Conservation (phyloP, 2,329 filamentous ascomycete genomes). For the Pseudopyricularia javanii region DNA sequence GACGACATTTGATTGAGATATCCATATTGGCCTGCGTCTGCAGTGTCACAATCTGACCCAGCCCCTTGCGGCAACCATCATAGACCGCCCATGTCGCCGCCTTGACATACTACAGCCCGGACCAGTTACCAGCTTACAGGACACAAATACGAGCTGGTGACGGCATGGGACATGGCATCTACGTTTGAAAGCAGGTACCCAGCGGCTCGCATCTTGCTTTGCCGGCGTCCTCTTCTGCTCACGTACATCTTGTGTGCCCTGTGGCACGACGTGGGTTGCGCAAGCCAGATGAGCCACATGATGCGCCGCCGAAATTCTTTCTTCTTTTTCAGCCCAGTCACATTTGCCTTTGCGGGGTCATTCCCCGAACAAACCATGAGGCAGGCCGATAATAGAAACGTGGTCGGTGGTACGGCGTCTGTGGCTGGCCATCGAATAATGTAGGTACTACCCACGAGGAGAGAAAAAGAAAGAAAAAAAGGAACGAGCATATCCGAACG, state of each 20-base stretch:
- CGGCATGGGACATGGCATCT: neutral
- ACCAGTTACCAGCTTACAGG: neutral
- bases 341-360: neutral
- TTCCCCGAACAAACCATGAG: neutral
- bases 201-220: neutral
- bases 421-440: neutral
- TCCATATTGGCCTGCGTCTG: neutral
- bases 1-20: neutral
- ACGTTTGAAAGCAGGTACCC: neutral
- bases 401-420: neutral
- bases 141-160: neutral
- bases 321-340: neutral
- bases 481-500: neutral
- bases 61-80: neutral
- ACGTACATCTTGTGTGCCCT: neutral
- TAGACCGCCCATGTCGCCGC: neutral
- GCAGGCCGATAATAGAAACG: neutral
- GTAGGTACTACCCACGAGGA: neutral
- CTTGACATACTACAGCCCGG: neutral
- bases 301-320: neutral
- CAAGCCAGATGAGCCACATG: neutral
- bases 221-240: neutral
- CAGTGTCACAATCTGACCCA: neutral
- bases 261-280: neutral
- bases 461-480: no score